Conservation (phyloP, 108 stramenopile genomes). For the Fragilariopsis cylindrus region DNA sequence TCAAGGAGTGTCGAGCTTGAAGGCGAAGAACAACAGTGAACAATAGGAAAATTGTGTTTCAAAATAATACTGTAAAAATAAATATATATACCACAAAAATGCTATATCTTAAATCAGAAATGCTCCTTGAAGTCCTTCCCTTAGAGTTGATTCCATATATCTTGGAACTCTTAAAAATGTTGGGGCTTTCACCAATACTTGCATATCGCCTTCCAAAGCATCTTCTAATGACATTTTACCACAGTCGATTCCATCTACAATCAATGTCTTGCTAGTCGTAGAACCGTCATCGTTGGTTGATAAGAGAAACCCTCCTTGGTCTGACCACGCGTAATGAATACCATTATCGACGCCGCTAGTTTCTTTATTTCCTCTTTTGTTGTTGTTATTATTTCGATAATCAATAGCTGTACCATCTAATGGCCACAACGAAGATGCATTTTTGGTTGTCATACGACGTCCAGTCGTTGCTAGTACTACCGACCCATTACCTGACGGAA, state of each 20-base stretch:
- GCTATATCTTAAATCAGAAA: constrained; percentile 31
- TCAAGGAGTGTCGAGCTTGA: background rate
- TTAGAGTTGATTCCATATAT: constrained; percentile 30
- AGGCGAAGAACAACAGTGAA: constrained; percentile 2
- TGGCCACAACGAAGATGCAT: background rate
- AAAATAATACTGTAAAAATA: background rate
- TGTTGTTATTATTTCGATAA: background rate
- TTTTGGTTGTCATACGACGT: background rate
- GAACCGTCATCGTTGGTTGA: background rate
- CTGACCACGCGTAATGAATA: constrained; percentile 46
- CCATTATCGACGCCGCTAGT: background rate
- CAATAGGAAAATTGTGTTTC: background rate
- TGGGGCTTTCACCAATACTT: constrained; percentile 32
- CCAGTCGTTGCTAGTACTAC: constrained; percentile 1
- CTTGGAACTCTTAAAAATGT: constrained; percentile 30
- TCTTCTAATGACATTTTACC: constrained; percentile 46
- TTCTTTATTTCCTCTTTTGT: too few species aligned
- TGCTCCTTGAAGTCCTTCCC: constrained; percentile 10
- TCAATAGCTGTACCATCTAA: background rate
- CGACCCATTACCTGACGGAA: background rate
- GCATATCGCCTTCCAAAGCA: constrained; percentile 33
- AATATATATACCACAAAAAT: background rate
- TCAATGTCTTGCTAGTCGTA: constrained; percentile 5
- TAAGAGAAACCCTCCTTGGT: background rate
- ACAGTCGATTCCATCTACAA: constrained; percentile 50